phyloP scores from a whole-genome alignment of 306 rosid species.

The Acacia melanoxylon region DNA sequence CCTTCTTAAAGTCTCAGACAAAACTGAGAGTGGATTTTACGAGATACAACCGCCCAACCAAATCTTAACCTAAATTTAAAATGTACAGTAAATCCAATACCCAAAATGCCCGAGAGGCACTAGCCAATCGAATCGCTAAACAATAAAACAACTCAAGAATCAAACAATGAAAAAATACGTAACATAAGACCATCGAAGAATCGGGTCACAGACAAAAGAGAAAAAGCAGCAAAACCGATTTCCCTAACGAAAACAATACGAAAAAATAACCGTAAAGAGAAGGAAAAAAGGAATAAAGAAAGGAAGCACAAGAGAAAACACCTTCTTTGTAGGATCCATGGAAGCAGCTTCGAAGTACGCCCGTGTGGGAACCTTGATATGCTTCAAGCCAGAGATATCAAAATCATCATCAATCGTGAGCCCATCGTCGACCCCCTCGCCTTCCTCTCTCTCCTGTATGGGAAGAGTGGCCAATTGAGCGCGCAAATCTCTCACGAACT shows the following conservation, averaged over 20 bases:
- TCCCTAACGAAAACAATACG: background rate
- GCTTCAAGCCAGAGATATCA: slow-evolving; percentile 37
- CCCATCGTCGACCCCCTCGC: background rate
- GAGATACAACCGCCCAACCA: background rate
- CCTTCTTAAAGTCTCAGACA: slow-evolving; percentile 1
- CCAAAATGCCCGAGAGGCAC: background rate
- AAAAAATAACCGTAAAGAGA: background rate
- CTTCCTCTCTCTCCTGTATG: slow-evolving; percentile 4
- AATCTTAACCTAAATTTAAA: background rate
- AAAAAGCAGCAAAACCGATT: slow-evolving; percentile 3
- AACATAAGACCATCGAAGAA: background rate
- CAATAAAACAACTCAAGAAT: background rate
- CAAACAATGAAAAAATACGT: background rate
- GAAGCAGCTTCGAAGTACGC: slow-evolving; percentile 25
- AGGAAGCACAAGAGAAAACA: background rate
- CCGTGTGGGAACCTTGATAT: slow-evolving; percentile 38
- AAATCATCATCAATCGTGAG: background rate
- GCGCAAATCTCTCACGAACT: slow-evolving; percentile 40
- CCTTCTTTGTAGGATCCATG: slow-evolving; percentile 55
- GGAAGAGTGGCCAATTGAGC: slow-evolving; percentile 42
- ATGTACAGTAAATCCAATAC: background rate
- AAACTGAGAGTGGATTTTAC: background rate
- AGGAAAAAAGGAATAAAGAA: background rate
- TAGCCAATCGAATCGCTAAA: slow-evolving; percentile 5
- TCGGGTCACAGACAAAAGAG: slow-evolving; percentile 2